phyloP scores from a whole-genome alignment of 2,329 filamentous ascomycete species.

The Penicillium crustosum region DNA sequence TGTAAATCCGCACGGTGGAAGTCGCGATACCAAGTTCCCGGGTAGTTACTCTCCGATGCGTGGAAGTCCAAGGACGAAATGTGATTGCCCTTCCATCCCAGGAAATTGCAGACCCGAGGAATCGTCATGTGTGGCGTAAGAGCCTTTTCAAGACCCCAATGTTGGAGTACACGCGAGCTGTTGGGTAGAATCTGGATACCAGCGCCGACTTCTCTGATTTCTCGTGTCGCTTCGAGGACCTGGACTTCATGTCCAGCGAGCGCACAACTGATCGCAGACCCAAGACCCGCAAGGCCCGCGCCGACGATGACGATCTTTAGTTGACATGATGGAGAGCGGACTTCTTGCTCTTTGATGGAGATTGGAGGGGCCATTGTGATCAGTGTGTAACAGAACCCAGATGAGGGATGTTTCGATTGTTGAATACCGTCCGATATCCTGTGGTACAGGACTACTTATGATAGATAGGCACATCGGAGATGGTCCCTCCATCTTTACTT shows the following conservation, averaged over 20 bases:
- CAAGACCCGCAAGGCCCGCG: constrained; percentile 31
- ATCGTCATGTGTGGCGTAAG: constrained; percentile 44
- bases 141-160: constrained; percentile 45
- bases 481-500: not conserved
- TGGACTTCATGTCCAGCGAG: constrained; percentile 29
- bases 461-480: not conserved
- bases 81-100: constrained; percentile 54
- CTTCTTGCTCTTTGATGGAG: constrained; percentile 40
- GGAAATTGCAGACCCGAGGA: constrained; percentile 50
- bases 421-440: not conserved
- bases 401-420: not conserved
- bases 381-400: not conserved
- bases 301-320: constrained; percentile 42
- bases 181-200: constrained; percentile 33
- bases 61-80: constrained; percentile 53
- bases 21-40: constrained; percentile 49
- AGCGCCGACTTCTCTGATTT: constrained; percentile 32
- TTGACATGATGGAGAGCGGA: constrained; percentile 48
- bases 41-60: constrained; percentile 41
- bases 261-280: constrained; percentile 27
- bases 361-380: constrained; percentile 46
- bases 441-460: constrained; percentile 13
- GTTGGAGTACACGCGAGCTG: constrained; percentile 41
- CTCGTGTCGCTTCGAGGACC: constrained; percentile 25
- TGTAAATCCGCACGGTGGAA: constrained; percentile 58